Evolutionary conservation across 768 basidiomycete genomes (phyloP).

Genomic region (Podaxis carcinomalis): DNA sequence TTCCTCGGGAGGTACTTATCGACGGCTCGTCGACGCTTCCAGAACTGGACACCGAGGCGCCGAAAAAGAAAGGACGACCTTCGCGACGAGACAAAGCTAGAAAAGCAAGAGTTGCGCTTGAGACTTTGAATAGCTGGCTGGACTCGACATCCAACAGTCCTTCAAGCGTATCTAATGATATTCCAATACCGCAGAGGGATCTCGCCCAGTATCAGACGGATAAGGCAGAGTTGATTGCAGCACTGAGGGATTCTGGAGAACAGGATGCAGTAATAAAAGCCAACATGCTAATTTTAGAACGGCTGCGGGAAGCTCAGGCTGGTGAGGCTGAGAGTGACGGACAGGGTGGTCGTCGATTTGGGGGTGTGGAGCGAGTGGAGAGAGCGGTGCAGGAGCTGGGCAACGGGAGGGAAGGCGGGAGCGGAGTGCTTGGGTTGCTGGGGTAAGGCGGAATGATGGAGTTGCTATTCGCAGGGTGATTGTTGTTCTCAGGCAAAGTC

Average conservation of each 20-base stretch:
- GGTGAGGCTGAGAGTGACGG: slow-evolving; percentile 33
- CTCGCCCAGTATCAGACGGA: slow-evolving; percentile 31
- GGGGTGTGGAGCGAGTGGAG: slow-evolving; percentile 44
- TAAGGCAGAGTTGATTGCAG: slow-evolving; percentile 36
- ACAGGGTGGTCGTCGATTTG: slow-evolving; percentile 14
- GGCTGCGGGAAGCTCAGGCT: slow-evolving; percentile 49
- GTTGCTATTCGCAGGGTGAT: slow-evolving; percentile 18
- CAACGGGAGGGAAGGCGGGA: slow-evolving; percentile 5
- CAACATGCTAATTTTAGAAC: slow-evolving; percentile 43
- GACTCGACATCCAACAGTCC: background rate
- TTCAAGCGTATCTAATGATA: background rate
- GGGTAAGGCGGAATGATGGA: slow-evolving; percentile 24
- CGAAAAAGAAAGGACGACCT: slow-evolving; percentile 61
- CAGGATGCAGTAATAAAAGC: slow-evolving; percentile 37
- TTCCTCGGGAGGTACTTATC: slow-evolving; percentile 67
- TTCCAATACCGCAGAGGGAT: slow-evolving; percentile 12
- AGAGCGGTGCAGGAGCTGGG: slow-evolving; percentile 35
- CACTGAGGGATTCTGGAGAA: slow-evolving; percentile 17
- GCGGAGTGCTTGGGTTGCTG: slow-evolving; percentile 42
- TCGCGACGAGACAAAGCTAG: slow-evolving; percentile 55
- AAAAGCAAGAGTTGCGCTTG: slow-evolving; percentile 47
- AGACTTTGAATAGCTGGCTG: slow-evolving; percentile 46
- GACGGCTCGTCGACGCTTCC: slow-evolving; percentile 32
- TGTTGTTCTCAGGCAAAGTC: slow-evolving; percentile 9
- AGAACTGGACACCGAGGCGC: slow-evolving; percentile 19